Conservation (phyloP, 331 rosid genomes). For the Stylosanthes scabra region DNA sequence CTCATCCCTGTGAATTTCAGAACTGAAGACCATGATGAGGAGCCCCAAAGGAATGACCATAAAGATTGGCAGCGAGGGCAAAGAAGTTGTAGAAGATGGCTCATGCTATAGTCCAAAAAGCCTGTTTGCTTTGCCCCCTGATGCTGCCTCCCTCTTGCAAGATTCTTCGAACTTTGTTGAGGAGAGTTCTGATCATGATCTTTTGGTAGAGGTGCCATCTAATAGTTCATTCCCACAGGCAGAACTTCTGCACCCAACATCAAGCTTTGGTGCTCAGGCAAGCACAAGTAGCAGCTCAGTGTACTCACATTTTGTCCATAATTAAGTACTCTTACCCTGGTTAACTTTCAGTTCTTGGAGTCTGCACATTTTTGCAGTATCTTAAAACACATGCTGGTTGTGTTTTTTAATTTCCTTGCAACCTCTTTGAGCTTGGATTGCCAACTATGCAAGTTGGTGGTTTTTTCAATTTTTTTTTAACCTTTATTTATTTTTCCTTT, state of each 20-base stretch:
- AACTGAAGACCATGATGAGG: constrained; percentile 73
- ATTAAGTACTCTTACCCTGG: constrained; percentile 36
- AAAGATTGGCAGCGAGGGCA: constrained; percentile 63
- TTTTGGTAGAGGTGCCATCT: constrained; percentile 88
- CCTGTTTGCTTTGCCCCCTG: constrained; percentile 86
- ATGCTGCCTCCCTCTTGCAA: constrained; percentile 72
- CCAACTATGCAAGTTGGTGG: constrained; percentile 55
- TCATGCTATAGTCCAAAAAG: constrained; percentile 83
- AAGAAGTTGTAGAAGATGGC: constrained; percentile 73
- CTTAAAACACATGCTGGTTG: constrained; percentile 64
- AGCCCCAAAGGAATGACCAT: constrained; percentile 74
- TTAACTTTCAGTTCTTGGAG: not conserved
- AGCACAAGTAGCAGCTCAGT: constrained; percentile 85
- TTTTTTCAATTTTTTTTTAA: constrained; percentile 55
- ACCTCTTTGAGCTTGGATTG: constrained; percentile 60
- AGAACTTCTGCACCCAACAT: constrained; percentile 75
- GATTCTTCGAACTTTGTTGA: constrained; percentile 71
- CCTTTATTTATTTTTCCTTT: constrained; percentile 32
- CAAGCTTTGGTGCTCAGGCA: constrained; percentile 70
- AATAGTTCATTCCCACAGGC: constrained; percentile 89
- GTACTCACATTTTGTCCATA: constrained; percentile 55
- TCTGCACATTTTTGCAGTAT: constrained; percentile 49
- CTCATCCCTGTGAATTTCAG: constrained; percentile 57
- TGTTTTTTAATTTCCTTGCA: constrained; percentile 47
- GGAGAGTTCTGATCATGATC: constrained; percentile 77